phyloP scores from a whole-genome alignment of 2,329 filamentous ascomycete species.

The Exophiala alcalophila region DNA sequence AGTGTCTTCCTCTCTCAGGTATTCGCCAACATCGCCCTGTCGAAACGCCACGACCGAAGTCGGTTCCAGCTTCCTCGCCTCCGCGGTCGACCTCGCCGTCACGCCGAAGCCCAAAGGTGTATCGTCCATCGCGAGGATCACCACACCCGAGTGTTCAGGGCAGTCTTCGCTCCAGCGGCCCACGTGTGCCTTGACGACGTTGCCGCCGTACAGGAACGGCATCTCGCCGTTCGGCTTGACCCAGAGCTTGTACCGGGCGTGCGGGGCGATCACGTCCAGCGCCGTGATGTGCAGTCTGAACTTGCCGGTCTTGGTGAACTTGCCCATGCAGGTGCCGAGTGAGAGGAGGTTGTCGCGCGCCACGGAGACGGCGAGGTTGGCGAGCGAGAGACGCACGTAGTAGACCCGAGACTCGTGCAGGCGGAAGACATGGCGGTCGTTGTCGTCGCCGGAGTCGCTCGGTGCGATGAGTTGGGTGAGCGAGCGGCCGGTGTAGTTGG shows the following conservation, averaged over 20 bases:
- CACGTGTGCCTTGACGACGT: constrained; percentile 79
- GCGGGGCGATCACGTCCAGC: constrained; percentile 82
- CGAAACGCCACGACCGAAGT: constrained; percentile 86
- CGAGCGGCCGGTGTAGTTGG: constrained; percentile 84
- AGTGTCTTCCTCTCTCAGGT: constrained; percentile 75
- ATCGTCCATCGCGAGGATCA: constrained; percentile 90
- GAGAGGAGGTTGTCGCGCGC: constrained; percentile 78
- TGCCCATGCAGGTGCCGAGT: constrained; percentile 86
- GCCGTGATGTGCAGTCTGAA: constrained; percentile 91
- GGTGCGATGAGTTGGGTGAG: constrained; percentile 81
- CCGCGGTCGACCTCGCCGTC: constrained; percentile 80
- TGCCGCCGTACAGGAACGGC: constrained; percentile 93
- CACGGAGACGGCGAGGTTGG: constrained; percentile 86
- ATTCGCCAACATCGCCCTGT: constrained; percentile 93
- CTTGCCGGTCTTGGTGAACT: constrained; percentile 95
- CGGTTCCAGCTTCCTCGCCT: constrained; percentile 79
- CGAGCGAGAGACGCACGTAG: constrained; percentile 84
- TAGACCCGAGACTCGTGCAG: constrained; percentile 81
- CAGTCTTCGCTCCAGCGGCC: constrained; percentile 87
- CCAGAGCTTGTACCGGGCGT: constrained; percentile 96
- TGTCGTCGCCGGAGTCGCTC: constrained; percentile 62
- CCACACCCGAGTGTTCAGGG: constrained; percentile 86
- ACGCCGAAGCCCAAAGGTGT: constrained; percentile 86
- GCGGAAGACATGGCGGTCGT: constrained; percentile 81
- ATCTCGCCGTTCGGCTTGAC: constrained; percentile 94